phyloP scores from a whole-genome alignment of 2,329 filamentous ascomycete species.

The Fusarium nodosum region DNA sequence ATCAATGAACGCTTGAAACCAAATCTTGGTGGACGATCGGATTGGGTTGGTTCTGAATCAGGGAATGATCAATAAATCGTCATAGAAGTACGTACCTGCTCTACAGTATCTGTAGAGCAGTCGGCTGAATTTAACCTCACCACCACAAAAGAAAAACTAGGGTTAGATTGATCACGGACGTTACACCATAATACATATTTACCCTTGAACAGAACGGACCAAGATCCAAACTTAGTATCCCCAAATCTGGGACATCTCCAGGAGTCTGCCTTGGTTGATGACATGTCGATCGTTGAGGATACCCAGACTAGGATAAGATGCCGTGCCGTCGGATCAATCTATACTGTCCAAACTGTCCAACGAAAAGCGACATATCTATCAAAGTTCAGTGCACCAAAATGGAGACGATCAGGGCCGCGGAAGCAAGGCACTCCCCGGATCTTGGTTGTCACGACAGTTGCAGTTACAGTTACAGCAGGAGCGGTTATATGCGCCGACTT shows the following conservation, averaged over 20 bases:
- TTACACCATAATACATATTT: background rate
- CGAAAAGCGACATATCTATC: background rate
- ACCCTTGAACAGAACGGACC: conserved; percentile 22
- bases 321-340: conserved; percentile 5
- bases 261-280: conserved; percentile 34
- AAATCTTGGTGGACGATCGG: conserved; percentile 13
- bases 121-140: conserved; percentile 23
- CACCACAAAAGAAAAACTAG: background rate
- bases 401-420: conserved; percentile 16
- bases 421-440: conserved; percentile 19
- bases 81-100: conserved; percentile 21
- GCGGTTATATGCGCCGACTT: conserved; percentile 19
- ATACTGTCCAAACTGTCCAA: conserved; percentile 12
- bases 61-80: conserved; percentile 37
- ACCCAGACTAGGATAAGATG: background rate
- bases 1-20: conserved; percentile 28
- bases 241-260: conserved; percentile 23
- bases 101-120: conserved; percentile 12
- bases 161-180: conserved; percentile 10
- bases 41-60: conserved; percentile 27
- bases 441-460: conserved; percentile 32
- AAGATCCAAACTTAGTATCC: conserved; percentile 9
- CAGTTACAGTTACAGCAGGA: background rate
- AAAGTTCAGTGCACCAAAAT: conserved; percentile 8
- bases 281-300: conserved; percentile 27